Evolutionary conservation across 2,329 filamentous ascomycete genomes (phyloP).

Genomic region (Pseudocercospora vitis): DNA sequence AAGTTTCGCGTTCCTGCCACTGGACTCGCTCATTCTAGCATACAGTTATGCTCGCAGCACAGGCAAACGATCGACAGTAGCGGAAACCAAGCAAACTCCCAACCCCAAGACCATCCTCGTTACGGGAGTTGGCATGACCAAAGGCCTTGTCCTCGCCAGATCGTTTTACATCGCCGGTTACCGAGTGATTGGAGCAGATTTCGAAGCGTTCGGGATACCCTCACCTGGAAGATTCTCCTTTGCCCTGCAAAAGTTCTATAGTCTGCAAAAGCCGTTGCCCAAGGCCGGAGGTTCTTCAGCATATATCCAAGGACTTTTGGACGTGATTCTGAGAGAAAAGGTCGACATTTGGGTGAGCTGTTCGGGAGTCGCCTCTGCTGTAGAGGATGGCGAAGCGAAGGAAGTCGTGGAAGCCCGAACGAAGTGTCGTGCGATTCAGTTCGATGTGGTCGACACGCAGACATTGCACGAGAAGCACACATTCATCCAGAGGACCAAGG

Average conservation of each 20-base stretch:
- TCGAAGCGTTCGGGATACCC: conserved; percentile 44
- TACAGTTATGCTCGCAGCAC: conserved; percentile 31
- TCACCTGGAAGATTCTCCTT: conserved; percentile 58
- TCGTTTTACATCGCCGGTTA: conserved; percentile 63
- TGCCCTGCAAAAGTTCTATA: conserved; percentile 58
- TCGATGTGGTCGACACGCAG: conserved; percentile 57
- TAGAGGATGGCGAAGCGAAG: conserved; percentile 67
- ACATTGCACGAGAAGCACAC: conserved; percentile 64
- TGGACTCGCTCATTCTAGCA: conserved; percentile 50
- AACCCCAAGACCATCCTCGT: conserved; percentile 62
- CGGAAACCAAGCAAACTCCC: conserved; percentile 17
- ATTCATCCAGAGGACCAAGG: conserved; percentile 61
- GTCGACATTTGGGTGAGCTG: conserved; percentile 74
- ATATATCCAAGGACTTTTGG: conserved; percentile 59
- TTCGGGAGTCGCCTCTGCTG: conserved; percentile 64
- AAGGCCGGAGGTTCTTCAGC: conserved; percentile 36
- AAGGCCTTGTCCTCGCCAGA: conserved; percentile 67
- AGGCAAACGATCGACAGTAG: background rate
- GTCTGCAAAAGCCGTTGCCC: conserved; percentile 39
- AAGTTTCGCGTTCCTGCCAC: conserved; percentile 49
- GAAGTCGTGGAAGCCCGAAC: conserved; percentile 60
- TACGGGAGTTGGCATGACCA: conserved; percentile 71
- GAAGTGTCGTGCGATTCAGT: conserved; percentile 63
- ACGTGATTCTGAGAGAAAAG: conserved; percentile 60
- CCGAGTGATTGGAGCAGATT: conserved; percentile 70